Evolutionary conservation across 805 yeast species (phyloP), one percentile per base, ranked within the genome.

Genomic region (Lipomyces sp.): DNA sequence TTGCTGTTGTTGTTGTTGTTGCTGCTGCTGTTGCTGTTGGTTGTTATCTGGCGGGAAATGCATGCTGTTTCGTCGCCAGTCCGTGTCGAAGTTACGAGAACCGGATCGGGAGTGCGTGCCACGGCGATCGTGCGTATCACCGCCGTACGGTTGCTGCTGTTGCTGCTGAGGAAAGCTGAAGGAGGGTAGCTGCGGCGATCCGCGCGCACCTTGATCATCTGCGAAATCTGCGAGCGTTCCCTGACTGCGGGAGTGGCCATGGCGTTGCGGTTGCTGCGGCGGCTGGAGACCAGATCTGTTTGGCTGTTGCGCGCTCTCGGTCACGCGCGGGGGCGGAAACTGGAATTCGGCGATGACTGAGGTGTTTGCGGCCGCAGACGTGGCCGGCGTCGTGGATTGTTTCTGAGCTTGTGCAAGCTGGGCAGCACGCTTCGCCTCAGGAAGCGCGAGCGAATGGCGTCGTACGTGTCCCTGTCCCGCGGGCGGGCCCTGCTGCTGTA

Each of bases 341-440:
- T 11, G 18, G 16, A 32, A 11, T 7, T 13, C 35, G 35, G 6
- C 18, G 35, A 32, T n/a, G 10, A 32, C 35, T 4, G 18, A 11
- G 10, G 18, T 13, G 10, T 4, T n/a, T 14, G 35, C 16, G 35
- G 35, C 14, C 14, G 35, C 35, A 7, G 31, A 11, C 7, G 31
- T 11, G 31, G 31, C 7, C 11, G 11, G 36, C 60, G 4, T 45
- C 50, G n/a, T 26, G 29, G 29, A 7, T 16, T 55, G 59, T 43
- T 54, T 51, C 65, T 87, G 93, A 1, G 84, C 83, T 64, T 83
- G 88, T 34, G 82, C 90, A 59, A 82, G 83, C 3, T 96, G 96
- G n/a, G 98, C 98, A 5, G 97, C 97, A 60, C 83, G 83, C 62
- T 86, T 89, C 11, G 98, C 98, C 69, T 91, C 98, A 46, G 82